Evolutionary conservation across 2,329 filamentous ascomycete species (phyloP).

Genomic region (Claviceps lovelessii): DNA sequence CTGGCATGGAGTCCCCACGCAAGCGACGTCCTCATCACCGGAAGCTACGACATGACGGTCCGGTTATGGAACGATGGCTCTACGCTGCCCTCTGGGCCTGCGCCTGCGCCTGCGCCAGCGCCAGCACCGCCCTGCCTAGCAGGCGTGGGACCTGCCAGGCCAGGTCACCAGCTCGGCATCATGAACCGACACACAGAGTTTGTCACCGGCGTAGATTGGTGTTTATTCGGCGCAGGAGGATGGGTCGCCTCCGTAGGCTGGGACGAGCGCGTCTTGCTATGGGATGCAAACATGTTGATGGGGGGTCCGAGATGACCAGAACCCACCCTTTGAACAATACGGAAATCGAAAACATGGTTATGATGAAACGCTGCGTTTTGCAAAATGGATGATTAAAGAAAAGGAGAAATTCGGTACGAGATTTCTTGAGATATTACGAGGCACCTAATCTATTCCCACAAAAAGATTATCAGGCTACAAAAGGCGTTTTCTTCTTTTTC

Average conservation of each 20-base stretch:
- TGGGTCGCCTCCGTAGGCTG: conserved; percentile 93
- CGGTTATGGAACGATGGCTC: conserved; percentile 76
- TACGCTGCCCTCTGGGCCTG: conserved; percentile 15
- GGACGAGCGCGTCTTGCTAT: conserved; percentile 83
- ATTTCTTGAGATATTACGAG: too few relatives aligned
- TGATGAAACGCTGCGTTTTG: too few relatives aligned
- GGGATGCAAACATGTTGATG: conserved; percentile 59
- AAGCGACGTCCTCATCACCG: conserved; percentile 73
- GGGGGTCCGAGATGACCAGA: conserved; percentile 13
- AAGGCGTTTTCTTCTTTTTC: too few relatives aligned
- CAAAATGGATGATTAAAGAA: too few relatives aligned
- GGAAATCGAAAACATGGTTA: too few relatives aligned
- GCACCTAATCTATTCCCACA: too few relatives aligned
- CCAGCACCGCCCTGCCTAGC: too few relatives aligned
- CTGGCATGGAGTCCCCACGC: conserved; percentile 88
- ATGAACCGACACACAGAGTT: conserved; percentile 96
- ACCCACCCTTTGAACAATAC: too few relatives aligned
- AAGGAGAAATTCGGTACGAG: too few relatives aligned
- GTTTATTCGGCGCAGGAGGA: conserved; percentile 83
- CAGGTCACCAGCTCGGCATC: conserved; percentile 61
- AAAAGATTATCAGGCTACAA: too few relatives aligned
- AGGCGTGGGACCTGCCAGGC: conserved; percentile 21
- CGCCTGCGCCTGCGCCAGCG: conserved; percentile 15
- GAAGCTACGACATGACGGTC: conserved; percentile 96
- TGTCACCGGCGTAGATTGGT: conserved; percentile 94